Conservation (phyloP, 805 yeast genomes). For the Suhomyces tanzawaensis region DNA sequence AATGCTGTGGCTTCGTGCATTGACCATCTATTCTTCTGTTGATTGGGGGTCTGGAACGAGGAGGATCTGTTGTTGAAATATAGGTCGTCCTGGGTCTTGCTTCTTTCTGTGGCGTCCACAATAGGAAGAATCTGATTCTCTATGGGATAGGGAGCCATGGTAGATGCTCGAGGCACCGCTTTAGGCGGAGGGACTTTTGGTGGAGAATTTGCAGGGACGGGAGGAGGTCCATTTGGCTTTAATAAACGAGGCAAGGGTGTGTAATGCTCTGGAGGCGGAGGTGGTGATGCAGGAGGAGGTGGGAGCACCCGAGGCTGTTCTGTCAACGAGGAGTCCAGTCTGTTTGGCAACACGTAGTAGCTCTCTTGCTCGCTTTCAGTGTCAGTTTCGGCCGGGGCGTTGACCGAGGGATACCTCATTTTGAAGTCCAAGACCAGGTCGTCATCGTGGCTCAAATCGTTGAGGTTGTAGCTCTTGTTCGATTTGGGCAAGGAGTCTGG, state of each 20-base stretch:
- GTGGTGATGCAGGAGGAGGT: conserved; percentile 1
- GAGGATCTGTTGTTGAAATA: neutral
- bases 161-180: neutral
- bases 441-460: neutral
- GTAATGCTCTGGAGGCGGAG: conserved; percentile 1
- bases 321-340: neutral
- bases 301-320: conserved; percentile 1
- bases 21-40: neutral
- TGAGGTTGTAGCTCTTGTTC: conserved; percentile 1
- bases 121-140: neutral
- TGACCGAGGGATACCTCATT: conserved; percentile 8
- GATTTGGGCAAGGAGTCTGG: conserved; percentile 2
- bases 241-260: neutral
- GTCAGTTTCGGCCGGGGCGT: neutral
- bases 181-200: neutral
- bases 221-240: neutral
- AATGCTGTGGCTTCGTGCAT: no score
- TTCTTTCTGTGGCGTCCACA: neutral
- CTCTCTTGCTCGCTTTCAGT: neutral
- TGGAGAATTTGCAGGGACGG: conserved; percentile 3
- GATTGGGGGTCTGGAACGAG: neutral
- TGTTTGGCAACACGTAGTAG: neutral
- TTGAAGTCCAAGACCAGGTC: conserved; percentile 6
- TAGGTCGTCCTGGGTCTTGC: neutral
- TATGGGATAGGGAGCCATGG: conserved; percentile 3